Evolutionary conservation across 768 basidiomycete genomes (phyloP).

Genomic region (Mycena crocata): DNA sequence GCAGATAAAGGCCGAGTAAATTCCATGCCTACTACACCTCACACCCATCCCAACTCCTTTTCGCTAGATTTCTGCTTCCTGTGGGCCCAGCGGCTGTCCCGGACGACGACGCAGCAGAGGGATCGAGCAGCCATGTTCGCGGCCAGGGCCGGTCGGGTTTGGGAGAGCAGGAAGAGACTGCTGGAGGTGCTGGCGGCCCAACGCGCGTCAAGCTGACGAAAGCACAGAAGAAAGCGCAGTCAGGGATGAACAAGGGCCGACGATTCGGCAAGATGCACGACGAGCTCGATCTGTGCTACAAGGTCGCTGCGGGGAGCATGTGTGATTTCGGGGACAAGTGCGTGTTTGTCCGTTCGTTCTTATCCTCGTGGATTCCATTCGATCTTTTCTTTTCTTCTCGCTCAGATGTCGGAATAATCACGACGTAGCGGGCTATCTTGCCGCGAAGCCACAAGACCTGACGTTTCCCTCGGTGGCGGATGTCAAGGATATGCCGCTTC

Average conservation of each 20-base stretch:
- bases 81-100: constrained; percentile 39
- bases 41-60: constrained; percentile 3
- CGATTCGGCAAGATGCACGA: constrained; percentile 83
- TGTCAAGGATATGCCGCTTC: constrained; percentile 63
- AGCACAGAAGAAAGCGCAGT: constrained; percentile 77
- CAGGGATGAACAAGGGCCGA: constrained; percentile 87
- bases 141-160: constrained; percentile 38
- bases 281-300: constrained; percentile 86
- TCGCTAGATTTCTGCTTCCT: constrained; percentile 56
- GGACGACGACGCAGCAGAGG: constrained; percentile 77
- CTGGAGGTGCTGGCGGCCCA: constrained; percentile 41
- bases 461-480: constrained; percentile 60
- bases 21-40: background rate
- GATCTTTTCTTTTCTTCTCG: background rate
- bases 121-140: constrained; percentile 54
- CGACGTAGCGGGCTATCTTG: constrained; percentile 80
- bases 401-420: constrained; percentile 84
- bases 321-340: constrained; percentile 81
- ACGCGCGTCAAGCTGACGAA: constrained; percentile 58
- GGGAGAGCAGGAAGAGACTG: constrained; percentile 36
- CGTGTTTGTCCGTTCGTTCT: constrained; percentile 42
- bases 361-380: constrained; percentile 6
- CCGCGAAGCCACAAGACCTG: constrained; percentile 80
- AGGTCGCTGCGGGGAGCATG: constrained; percentile 71
- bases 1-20: constrained; percentile 65